phyloP scores from a whole-genome alignment of 441 rosid species.

The Codiaeum variegatum region DNA sequence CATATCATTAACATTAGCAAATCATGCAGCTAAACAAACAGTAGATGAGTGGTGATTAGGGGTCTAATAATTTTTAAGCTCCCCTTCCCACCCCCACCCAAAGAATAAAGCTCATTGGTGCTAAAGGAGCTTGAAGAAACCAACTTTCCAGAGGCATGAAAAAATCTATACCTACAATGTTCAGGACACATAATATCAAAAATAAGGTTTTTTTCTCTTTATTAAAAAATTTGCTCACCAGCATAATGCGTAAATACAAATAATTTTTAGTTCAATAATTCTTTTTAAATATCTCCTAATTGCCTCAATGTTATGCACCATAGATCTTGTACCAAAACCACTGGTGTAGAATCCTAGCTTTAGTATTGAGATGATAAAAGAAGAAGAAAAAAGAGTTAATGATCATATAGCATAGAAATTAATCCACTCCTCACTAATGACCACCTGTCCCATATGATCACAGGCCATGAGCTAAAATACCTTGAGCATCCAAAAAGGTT shows the following conservation, averaged over 20 bases:
- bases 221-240: background rate
- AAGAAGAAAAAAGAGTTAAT: background rate
- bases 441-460: background rate
- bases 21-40: background rate
- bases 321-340: background rate
- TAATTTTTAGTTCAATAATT: background rate
- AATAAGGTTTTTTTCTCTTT: constrained; percentile 7
- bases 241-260: background rate
- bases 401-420: background rate
- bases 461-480: background rate
- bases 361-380: background rate
- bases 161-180: constrained; percentile 24
- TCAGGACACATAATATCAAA: constrained; percentile 20
- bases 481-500: background rate
- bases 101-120: background rate
- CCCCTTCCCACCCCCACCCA: no score
- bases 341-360: background rate
- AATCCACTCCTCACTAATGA: background rate
- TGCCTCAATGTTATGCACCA: background rate
- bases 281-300: no score
- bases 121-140: constrained; percentile 22
- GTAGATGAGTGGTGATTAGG: background rate
- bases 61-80: background rate
- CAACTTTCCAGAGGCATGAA: constrained; percentile 22
- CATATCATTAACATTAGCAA: background rate